A percentile compares a stretch with the other conserved stretches of the same genome.
Evolutionary conservation across 2,329 filamentous ascomycete genomes (phyloP).

Genomic region (Sarocladium kiliense): DNA sequence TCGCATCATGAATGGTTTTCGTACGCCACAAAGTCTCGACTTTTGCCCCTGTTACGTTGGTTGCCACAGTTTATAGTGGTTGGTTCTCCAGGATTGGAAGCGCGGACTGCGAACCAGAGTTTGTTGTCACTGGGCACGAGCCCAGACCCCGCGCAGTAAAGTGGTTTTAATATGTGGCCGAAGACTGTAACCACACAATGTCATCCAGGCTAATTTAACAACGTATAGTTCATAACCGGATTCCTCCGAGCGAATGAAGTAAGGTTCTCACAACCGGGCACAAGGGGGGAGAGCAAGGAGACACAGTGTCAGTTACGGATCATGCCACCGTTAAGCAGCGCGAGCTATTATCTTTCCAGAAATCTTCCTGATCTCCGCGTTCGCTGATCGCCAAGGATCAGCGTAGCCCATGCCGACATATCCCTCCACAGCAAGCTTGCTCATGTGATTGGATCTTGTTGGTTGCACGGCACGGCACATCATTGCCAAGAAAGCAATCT

Average conservation of each 20-base stretch:
- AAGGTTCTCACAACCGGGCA: neutral
- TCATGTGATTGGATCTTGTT: constrained; percentile 2
- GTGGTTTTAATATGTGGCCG: constrained; percentile 6
- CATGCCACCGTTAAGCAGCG: too few species aligned
- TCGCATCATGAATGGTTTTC: neutral
- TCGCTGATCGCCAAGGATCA: neutral
- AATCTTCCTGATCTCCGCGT: neutral
- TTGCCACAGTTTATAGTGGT: constrained; percentile 4
- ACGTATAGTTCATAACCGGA: neutral
- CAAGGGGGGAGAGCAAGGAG: neutral
- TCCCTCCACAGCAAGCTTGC: neutral
- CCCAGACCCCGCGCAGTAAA: constrained; percentile 7
- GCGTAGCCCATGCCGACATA: neutral
- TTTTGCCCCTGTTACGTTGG: neutral
- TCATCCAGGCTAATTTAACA: neutral
- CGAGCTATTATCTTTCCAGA: neutral
- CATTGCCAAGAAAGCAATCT: neutral
- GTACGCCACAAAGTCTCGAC: constrained; percentile 4
- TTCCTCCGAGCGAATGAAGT: neutral
- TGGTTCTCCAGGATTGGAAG: constrained; percentile 1
- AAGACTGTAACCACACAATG: neutral
- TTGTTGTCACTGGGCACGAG: neutral
- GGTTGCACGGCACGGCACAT: constrained; percentile 2
- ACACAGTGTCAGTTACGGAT: neutral
- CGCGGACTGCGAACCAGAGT: neutral